Conservation (phyloP, 441 rosid genomes). For the Erysimum pusillum region DNA sequence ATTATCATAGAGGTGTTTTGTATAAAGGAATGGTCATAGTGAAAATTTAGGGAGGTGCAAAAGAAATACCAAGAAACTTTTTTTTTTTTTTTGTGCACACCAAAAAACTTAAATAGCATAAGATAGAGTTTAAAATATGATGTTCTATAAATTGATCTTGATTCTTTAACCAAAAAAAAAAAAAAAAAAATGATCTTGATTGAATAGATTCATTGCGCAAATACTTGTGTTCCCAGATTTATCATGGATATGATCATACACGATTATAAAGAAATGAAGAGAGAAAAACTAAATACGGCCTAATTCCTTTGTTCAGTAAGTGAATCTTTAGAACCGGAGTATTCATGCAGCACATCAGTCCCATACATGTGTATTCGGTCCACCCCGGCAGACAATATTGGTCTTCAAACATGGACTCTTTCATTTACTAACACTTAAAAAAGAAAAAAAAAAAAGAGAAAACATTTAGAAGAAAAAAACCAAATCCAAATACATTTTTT, state of each 20-base stretch:
- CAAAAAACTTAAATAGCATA: neutral
- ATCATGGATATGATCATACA: no score
- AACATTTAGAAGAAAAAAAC: no score
- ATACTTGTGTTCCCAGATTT: no score
- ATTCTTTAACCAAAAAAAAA: no score
- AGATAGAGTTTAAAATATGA: no score
- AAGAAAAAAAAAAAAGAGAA: neutral
- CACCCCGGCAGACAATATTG: neutral
- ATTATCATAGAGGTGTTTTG: neutral
- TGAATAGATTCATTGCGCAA: no score
- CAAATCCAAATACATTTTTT: no score
- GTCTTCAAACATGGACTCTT: neutral
- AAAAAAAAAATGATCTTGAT: no score
- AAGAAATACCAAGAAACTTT: neutral
- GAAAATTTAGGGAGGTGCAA: neutral
- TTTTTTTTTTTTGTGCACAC: no score
- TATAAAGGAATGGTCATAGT: neutral
- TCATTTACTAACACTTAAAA: neutral
- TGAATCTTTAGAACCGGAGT: neutral
- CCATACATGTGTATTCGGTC: neutral
- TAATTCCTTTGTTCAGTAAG: neutral
- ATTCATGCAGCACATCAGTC: neutral
- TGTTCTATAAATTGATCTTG: no score
- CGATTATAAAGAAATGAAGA: no score
- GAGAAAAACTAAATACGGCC: neutral